Conservation (phyloP, 768 basidiomycete genomes). For the Leccinum subgranulosum region DNA sequence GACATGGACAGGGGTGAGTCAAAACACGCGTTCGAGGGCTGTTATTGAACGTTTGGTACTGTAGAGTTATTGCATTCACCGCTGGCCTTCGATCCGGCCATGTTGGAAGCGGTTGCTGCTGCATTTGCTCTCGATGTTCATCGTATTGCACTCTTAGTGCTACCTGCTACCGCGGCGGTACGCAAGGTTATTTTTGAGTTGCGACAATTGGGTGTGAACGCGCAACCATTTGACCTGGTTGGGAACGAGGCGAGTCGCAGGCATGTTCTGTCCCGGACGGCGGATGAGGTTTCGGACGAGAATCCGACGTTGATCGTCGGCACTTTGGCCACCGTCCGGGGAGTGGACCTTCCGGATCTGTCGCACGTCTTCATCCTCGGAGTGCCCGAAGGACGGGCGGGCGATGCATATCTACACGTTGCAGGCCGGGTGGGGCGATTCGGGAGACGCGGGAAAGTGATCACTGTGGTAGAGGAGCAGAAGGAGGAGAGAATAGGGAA, state of each 20-base stretch:
- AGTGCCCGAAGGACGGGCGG: conserved; percentile 46
- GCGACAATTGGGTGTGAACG: conserved; percentile 62
- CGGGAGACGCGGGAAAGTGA: conserved; percentile 61
- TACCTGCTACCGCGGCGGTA: conserved; percentile 60
- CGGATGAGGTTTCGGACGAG: conserved; percentile 33
- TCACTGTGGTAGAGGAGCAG: conserved; percentile 51
- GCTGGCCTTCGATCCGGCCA: conserved; percentile 53
- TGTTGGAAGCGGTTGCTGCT: conserved; percentile 66
- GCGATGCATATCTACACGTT: conserved; percentile 65
- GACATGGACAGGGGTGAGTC: conserved; percentile 22
- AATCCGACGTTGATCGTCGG: conserved; percentile 65
- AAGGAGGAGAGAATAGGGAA: conserved; percentile 31
- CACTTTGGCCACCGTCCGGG: conserved; percentile 67
- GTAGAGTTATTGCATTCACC: conserved; percentile 44
- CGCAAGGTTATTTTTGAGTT: conserved; percentile 64
- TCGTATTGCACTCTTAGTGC: conserved; percentile 59
- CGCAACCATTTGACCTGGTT: conserved; percentile 55
- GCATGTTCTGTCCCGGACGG: conserved; percentile 38
- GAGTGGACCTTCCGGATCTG: conserved; percentile 67
- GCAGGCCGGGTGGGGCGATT: conserved; percentile 78
- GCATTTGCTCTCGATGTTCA: conserved; percentile 74
- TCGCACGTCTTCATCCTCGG: conserved; percentile 76
- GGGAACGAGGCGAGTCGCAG: conserved; percentile 40
- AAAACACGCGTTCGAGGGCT: neutral
- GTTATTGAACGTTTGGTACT: conserved; percentile 9